Evolutionary conservation across 768 basidiomycete genomes (phyloP).

Genomic region (Russula virescens): DNA sequence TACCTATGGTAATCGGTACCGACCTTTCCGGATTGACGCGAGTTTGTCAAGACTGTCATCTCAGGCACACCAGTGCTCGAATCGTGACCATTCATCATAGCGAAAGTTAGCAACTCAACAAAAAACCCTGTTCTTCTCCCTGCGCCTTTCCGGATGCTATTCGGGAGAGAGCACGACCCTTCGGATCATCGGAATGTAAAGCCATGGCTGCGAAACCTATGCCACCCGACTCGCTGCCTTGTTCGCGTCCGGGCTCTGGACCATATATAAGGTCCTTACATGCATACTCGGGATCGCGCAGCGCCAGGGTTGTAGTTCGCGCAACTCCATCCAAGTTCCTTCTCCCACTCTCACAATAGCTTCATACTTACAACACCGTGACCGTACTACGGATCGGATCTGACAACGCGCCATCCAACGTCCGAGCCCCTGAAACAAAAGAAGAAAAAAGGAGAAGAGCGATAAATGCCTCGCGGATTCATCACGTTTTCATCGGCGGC

Average conservation of each 20-base stretch:
- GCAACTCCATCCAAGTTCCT: neutral
- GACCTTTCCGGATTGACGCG: no score
- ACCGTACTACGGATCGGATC: no score
- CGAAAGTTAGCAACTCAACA: no score
- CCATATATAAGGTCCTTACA: neutral
- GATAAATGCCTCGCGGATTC: conserved; percentile 3
- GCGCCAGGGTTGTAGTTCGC: neutral
- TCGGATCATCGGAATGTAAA: neutral
- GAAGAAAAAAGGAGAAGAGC: neutral
- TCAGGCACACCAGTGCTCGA: neutral
- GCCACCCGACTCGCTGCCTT: conserved; percentile 4
- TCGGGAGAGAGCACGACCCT: neutral
- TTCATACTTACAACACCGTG: neutral
- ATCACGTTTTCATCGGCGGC: neutral
- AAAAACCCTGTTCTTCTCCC: neutral
- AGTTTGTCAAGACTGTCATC: no score
- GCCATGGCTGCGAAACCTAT: neutral
- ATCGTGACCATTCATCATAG: neutral
- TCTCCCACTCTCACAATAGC: neutral
- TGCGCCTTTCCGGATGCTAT: neutral
- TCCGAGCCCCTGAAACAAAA: neutral
- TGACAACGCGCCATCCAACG: no score
- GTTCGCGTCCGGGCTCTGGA: conserved; percentile 2
- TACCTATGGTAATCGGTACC: no score
- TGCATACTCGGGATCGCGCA: neutral